These are phyloP conservation scores for Pythium aquatile DNA, from an alignment of 352 stramenopile species.

Conservation along the genomic window DNA sequence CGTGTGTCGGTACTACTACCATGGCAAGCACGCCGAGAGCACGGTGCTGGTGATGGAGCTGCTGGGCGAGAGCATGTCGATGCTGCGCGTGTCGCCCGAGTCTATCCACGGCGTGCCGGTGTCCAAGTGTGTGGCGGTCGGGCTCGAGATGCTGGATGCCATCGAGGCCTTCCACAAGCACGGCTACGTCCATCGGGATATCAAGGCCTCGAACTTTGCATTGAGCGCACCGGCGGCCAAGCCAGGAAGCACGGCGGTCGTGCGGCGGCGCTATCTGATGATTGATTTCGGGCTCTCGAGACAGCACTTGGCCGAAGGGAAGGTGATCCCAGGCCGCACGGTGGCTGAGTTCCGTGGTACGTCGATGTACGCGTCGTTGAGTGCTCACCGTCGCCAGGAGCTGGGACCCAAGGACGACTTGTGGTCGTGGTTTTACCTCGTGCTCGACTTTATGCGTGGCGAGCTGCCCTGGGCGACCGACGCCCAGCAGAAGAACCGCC, in stretches of 20 bases:
- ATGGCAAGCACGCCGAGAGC: conserved; percentile 83
- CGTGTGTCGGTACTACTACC: conserved; percentile 84
- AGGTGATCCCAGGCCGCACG: conserved; percentile 54
- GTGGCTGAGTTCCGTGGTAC: conserved; percentile 86
- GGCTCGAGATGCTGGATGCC: conserved; percentile 85
- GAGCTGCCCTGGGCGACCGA: conserved; percentile 82
- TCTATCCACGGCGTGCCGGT: conserved; percentile 77
- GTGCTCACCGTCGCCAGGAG: conserved; percentile 74
- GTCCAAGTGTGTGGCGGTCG: conserved; percentile 66
- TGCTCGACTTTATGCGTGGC: conserved; percentile 86
- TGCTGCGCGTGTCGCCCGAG: conserved; percentile 77
- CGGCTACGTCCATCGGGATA: conserved; percentile 87
- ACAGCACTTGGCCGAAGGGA: conserved; percentile 65
- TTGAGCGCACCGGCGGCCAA: conserved; percentile 43
- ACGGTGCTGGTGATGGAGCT: conserved; percentile 89
- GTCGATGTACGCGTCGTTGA: conserved; percentile 89
- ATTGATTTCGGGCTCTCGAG: conserved; percentile 87
- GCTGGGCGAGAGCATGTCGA: conserved; percentile 86
- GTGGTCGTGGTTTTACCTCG: conserved; percentile 89
- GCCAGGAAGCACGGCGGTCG: conserved; percentile 13
- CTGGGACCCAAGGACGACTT: conserved; percentile 84
- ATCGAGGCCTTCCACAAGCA: conserved; percentile 86
- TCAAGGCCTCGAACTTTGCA: conserved; percentile 90
- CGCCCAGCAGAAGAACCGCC: conserved; percentile 81
- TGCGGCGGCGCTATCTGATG: conserved; percentile 57